phyloP scores from a whole-genome alignment of 768 basidiomycete species.

The Piloderma croceum region DNA sequence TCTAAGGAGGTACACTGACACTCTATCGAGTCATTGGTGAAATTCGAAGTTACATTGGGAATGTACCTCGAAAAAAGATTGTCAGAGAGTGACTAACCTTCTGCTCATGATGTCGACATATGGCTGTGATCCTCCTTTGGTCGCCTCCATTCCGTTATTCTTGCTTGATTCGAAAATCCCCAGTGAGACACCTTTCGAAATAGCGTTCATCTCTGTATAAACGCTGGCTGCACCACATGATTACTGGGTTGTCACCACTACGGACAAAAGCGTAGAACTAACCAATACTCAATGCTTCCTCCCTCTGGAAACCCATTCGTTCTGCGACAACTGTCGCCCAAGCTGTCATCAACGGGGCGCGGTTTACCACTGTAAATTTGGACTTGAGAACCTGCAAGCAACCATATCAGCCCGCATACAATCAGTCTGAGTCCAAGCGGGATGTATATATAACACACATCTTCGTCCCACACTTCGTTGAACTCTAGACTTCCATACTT shows the following conservation, averaged over 20 bases:
- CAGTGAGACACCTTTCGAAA: constrained; percentile 77
- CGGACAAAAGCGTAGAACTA: constrained; percentile 10
- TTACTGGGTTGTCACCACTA: not conserved
- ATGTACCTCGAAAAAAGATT: no score
- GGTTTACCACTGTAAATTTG: constrained; percentile 71
- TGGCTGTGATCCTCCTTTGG: constrained; percentile 60
- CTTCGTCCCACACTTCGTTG: constrained; percentile 65
- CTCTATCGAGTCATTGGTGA: constrained; percentile 18
- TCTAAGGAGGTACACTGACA: constrained; percentile 30
- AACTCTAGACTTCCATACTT: constrained; percentile 59
- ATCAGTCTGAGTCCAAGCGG: not conserved
- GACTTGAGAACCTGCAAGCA: constrained; percentile 46
- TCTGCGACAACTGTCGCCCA: constrained; percentile 89
- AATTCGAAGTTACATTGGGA: not conserved
- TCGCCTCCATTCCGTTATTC: constrained; percentile 50
- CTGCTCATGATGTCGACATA: constrained; percentile 83
- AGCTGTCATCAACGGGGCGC: constrained; percentile 91
- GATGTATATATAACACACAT: constrained; percentile 37
- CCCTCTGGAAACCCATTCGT: constrained; percentile 75
- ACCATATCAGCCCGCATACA: constrained; percentile 2
- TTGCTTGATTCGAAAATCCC: constrained; percentile 64
- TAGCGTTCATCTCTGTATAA: constrained; percentile 90
- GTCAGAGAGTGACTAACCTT: constrained; percentile 32
- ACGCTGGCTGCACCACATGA: constrained; percentile 60
- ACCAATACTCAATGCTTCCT: constrained; percentile 93